Evolutionary conservation across 176 grass and related monocot species (phyloP), one percentile per base, ranked within the genome.

Genomic region (Cymbopogon citratus): DNA sequence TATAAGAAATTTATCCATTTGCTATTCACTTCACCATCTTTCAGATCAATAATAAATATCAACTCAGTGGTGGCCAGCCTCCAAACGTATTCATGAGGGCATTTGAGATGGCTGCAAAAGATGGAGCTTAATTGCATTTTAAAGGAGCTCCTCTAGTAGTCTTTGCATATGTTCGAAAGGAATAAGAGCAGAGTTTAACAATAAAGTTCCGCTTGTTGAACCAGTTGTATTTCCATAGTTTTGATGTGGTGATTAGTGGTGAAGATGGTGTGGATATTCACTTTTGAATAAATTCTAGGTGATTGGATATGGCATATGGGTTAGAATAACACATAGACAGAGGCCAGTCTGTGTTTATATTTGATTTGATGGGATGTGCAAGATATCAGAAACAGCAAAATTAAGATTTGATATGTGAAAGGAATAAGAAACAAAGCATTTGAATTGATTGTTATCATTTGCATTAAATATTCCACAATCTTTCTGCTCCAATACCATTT

Each of bases 31-130:
- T 28, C 40, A 12, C 31, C 44, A 54, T 64, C 15, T 90, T 66
- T 76, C 82, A 91, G 92, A 95, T 95, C 66, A 91, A 93, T 87
- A 91, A 83, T 54, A 95, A 95, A 63, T 85, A 84, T 85, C 80
- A 91, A 71, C 80, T 95, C 38, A 98, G 92, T 57, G 92, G 96
- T 24, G 96, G 96, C 16, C 96, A 95, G 81, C 96, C 92, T 73
- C 89, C 96, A 46, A 89, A 90, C 81, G 80, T 80, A 72, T 95
- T 95, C 66, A 80, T 74, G 49, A 91, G 73, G 80, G 88, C 89
- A 9, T 95, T 99, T 59, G 80, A 90, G 65, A 66, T 73, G 38
- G 87, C 85, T 78, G 83, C 79, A 35, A 82, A 87, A 82, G 83
- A 78, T 68, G 73, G 59, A 66, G 36, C 60, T 76, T 61, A 83